These are phyloP conservation scores for Sporothrix mexicana DNA, from an alignment of 2,329 filamentous ascomycete genomes.

Conservation along the genomic window DNA sequence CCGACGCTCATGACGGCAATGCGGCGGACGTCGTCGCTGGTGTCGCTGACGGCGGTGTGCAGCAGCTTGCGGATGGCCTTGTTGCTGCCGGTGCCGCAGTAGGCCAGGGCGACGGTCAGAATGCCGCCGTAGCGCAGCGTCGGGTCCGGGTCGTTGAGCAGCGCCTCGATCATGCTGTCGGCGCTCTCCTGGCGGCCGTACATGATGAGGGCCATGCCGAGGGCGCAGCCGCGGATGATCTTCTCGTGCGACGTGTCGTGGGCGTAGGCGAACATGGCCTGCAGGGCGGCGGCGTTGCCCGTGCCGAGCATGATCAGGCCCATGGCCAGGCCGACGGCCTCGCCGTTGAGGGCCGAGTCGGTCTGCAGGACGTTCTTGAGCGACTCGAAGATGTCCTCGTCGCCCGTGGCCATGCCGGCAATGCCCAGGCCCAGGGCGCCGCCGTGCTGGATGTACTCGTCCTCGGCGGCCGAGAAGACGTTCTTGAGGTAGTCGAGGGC, in stretches of 20 bases:
- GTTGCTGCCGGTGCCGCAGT: slow-evolving; percentile 97
- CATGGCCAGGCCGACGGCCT: slow-evolving; percentile 95
- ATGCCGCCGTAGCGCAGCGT: slow-evolving; percentile 96
- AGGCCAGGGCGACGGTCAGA: slow-evolving; percentile 96
- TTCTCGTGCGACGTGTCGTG: slow-evolving; percentile 99
- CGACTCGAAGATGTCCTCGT: slow-evolving; percentile 87
- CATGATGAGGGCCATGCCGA: slow-evolving; percentile 99
- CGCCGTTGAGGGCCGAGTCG: slow-evolving; percentile 94
- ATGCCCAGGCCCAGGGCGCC: slow-evolving; percentile 94
- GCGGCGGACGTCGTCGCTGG: slow-evolving; percentile 94
- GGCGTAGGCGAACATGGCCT: slow-evolving; percentile 97
- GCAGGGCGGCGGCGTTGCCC: slow-evolving; percentile 89
- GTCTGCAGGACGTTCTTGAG: slow-evolving; percentile 87
- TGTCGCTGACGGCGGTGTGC: slow-evolving; percentile 95
- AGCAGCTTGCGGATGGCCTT: slow-evolving; percentile 96
- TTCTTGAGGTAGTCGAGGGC: slow-evolving; percentile 80
- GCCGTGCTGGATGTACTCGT: slow-evolving; percentile 96
- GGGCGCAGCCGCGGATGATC: slow-evolving; percentile 91
- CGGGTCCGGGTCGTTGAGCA: slow-evolving; percentile 91
- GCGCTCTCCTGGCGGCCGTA: slow-evolving; percentile 93
- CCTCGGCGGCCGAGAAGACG: slow-evolving; percentile 75
- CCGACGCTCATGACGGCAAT: slow-evolving; percentile 97
- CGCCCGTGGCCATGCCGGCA: slow-evolving; percentile 95
- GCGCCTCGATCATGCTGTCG: slow-evolving; percentile 90
- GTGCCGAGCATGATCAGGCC: slow-evolving; percentile 98